Percentiles rank a stretch among this genome's conserved stretches.
Conservation (phyloP, 768 basidiomycete species). For the Phylloporus arenicola region DNA sequence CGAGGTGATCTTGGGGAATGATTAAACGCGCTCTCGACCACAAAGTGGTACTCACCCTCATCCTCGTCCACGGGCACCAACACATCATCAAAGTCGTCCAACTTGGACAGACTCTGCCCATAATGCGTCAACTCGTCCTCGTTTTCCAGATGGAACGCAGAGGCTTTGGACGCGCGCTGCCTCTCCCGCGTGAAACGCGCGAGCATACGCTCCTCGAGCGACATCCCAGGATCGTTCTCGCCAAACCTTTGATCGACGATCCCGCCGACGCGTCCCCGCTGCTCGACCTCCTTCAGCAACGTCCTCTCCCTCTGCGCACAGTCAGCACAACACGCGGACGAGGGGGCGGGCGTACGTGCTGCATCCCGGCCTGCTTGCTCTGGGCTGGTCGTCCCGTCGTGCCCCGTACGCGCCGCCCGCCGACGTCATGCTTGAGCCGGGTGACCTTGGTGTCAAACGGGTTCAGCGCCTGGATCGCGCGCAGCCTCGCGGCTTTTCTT, state of each 20-base stretch:
- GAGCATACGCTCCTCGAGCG: constrained; percentile 94
- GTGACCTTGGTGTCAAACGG: constrained; percentile 93
- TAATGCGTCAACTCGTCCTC: constrained; percentile 91
- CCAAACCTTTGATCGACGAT: constrained; percentile 94
- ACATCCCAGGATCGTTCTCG: constrained; percentile 88
- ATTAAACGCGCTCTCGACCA: background rate
- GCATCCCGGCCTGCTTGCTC: constrained; percentile 86
- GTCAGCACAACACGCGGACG: constrained; percentile 4
- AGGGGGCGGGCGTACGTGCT: constrained; percentile 53
- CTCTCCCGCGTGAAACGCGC: constrained; percentile 92
- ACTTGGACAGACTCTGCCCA: constrained; percentile 77
- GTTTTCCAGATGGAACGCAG: constrained; percentile 84
- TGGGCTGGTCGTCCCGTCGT: constrained; percentile 76
- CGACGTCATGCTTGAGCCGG: constrained; percentile 89
- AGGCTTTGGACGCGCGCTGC: constrained; percentile 70
- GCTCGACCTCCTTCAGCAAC: constrained; percentile 81
- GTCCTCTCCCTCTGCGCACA: constrained; percentile 70
- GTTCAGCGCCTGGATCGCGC: constrained; percentile 82
- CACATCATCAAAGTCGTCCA: constrained; percentile 79
- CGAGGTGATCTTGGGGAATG: constrained; percentile 53
- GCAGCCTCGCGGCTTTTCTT: constrained; percentile 72
- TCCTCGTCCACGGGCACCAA: constrained; percentile 52
- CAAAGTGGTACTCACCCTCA: constrained; percentile 33
- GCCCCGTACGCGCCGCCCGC: constrained; percentile 82
- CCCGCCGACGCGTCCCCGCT: constrained; percentile 77